Base-by-base conservation (phyloP, 192 early-diverging fungal genomes). In the Coemansia sp. region DNA sequence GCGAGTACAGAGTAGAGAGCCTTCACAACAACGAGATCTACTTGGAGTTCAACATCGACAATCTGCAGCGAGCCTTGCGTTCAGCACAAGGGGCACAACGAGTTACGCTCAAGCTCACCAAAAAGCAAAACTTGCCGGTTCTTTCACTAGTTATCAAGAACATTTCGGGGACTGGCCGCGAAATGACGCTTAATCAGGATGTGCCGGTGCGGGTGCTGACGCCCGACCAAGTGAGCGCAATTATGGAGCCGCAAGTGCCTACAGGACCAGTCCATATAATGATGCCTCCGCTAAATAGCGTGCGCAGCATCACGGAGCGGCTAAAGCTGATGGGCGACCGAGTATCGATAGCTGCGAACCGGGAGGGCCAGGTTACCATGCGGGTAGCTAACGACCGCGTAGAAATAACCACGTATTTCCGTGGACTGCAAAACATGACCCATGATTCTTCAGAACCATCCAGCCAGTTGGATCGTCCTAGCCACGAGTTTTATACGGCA, bases 181-280 rank as follows among this genome's bases (percentile, higher is more conserved):
- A 67, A n/a, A 14, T 70, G 12, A 50, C 40, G 3, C 53, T 87
- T 23, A 68, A 55, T 15, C 88, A 89, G 60, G 82, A 88, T 26
- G 72, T 88, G n/a, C 83, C 82, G 1, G 74, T 86, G 12, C 59
- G 82, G 1, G 68, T 85, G 23, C 57, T 90, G 36, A 62, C 70
- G 14, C 46, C 70, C 1, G 41, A 58, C 42, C 82, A 87, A 59
- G 78, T 84, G 51, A 70, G 77, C 4, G 69, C 78, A n/a, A 72
- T 89, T 30, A 45, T 65, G 8, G 82, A 88, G 55, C 84, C 87
- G 8, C 65, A 82, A 57, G 76, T 88, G 3, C 77, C 79, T 0
- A 64, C 76, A 5, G 71, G 80, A 14, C 79, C 90, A 42, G 85
- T 88, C 23, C 86, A 90, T 42, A 87, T 93, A 38, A 85, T 91